Conservation (phyloP, 2,329 filamentous ascomycete genomes). For the Raffaelea deltoideospora region DNA sequence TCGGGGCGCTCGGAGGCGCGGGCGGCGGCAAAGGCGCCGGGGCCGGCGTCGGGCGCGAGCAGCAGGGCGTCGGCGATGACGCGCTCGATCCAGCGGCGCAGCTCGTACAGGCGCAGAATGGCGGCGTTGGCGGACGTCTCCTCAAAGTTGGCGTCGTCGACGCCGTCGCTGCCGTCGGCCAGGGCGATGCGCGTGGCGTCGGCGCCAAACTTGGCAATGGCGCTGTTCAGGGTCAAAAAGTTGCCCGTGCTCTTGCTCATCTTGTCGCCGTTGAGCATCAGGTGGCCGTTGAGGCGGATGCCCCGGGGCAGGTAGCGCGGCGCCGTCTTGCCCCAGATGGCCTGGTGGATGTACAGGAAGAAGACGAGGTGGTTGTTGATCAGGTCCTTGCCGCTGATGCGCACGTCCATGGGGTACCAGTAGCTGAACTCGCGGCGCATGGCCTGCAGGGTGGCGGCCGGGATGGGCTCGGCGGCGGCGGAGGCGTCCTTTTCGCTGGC, state of each 20-base stretch:
- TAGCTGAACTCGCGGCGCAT: conserved; percentile 92
- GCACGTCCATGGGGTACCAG: conserved; percentile 86
- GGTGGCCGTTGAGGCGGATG: conserved; percentile 80
- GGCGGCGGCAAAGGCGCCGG: not conserved
- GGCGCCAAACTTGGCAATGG: conserved; percentile 83
- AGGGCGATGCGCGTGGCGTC: conserved; percentile 81
- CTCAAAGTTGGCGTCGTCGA: conserved; percentile 94
- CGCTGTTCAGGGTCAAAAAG: conserved; percentile 80
- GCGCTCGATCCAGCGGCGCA: conserved; percentile 45
- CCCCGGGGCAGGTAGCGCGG: conserved; percentile 63
- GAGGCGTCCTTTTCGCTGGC: too few relatives aligned
- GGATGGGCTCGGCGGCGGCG: not conserved
- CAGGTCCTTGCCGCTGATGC: conserved; percentile 81
- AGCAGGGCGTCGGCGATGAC: not conserved
- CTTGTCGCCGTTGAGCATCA: conserved; percentile 93
- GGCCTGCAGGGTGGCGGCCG: conserved; percentile 47
- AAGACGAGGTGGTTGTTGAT: conserved; percentile 93
- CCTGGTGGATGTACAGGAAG: conserved; percentile 85
- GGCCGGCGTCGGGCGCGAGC: not conserved
- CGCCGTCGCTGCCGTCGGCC: conserved; percentile 85
- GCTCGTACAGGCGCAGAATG: conserved; percentile 65
- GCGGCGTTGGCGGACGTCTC: conserved; percentile 86
- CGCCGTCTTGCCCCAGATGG: conserved; percentile 62
- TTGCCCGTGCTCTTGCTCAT: conserved; percentile 98
- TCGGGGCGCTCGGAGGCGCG: not conserved